phyloP scores from a whole-genome alignment of 2,329 filamentous ascomycete genomes.

The Xylaria sp. region DNA sequence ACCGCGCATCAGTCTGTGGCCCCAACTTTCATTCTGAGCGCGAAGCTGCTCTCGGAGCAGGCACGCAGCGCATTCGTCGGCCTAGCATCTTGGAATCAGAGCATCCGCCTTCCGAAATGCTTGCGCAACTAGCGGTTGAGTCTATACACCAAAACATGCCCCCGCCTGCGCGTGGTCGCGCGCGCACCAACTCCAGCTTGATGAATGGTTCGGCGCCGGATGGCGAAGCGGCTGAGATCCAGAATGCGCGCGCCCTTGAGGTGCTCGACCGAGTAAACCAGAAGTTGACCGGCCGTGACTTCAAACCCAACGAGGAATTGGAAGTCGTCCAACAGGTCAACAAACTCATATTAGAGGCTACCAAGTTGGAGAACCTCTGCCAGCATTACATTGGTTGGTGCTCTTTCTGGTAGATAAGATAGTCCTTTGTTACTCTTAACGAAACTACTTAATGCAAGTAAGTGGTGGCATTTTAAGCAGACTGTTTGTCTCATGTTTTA shows the following conservation, averaged over 20 bases:
- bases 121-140: constrained; percentile 54
- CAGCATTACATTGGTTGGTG: constrained; percentile 99
- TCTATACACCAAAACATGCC: constrained; percentile 57
- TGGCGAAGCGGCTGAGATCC: constrained; percentile 74
- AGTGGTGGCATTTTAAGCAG: not conserved
- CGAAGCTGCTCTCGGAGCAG: constrained; percentile 63
- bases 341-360: constrained; percentile 93
- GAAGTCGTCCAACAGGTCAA: constrained; percentile 90
- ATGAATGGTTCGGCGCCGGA: constrained; percentile 49
- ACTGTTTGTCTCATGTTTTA: constrained; percentile 11
- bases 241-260: constrained; percentile 92
- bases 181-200: constrained; percentile 67
- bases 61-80: constrained; percentile 65
- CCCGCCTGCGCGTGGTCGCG: constrained; percentile 60
- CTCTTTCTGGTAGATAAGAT: constrained; percentile 81
- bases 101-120: constrained; percentile 67
- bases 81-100: constrained; percentile 75
- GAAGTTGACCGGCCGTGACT: constrained; percentile 94
- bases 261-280: constrained; percentile 92
- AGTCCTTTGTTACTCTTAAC: constrained; percentile 29
- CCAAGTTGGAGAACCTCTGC: constrained; percentile 95
- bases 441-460: not conserved
- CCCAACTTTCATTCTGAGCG: constrained; percentile 74
- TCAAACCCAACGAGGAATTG: constrained; percentile 86
- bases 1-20: constrained; percentile 69